Percentiles rank a stretch among this genome's conserved stretches.
Evolutionary conservation across 805 yeast species (phyloP).

Genomic region (Teunomyces pallodes): DNA sequence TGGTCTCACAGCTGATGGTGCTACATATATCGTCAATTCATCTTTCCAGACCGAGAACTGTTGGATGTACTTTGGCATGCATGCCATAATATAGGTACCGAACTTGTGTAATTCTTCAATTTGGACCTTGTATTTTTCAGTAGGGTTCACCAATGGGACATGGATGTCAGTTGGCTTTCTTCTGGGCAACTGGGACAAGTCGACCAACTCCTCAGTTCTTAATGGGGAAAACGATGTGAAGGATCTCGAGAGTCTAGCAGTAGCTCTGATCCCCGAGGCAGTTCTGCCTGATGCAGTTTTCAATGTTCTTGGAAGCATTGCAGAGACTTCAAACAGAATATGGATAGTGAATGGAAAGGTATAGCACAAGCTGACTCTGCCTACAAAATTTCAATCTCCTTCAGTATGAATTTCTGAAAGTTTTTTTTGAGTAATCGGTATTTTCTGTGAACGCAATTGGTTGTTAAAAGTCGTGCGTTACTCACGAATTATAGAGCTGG

Average conservation of each 20-base stretch:
- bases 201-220: conserved; percentile 25
- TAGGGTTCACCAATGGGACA: conserved; percentile 67
- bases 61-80: conserved; percentile 79
- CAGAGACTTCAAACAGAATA: background rate
- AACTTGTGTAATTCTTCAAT: conserved; percentile 74
- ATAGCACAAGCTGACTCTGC: background rate
- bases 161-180: conserved; percentile 28
- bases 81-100: conserved; percentile 74
- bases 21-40: conserved; percentile 71
- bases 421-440: conserved; percentile 1
- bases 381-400: background rate
- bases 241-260: conserved; percentile 15
- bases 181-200: conserved; percentile 39
- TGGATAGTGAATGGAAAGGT: background rate
- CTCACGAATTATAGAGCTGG: background rate
- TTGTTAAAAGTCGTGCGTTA: background rate
- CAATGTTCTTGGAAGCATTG: conserved; percentile 4
- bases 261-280: conserved; percentile 2
- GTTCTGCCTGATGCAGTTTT: conserved; percentile 5
- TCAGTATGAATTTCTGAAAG: background rate
- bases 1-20: conserved; percentile 75
- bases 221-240: conserved; percentile 10
- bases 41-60: conserved; percentile 90
- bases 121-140: conserved; percentile 67
- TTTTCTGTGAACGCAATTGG: conserved; percentile 3